Evolutionary conservation across 345 rosid species (phyloP), one percentile per base, ranked within the genome.

Genomic region (Citrus sp.): DNA sequence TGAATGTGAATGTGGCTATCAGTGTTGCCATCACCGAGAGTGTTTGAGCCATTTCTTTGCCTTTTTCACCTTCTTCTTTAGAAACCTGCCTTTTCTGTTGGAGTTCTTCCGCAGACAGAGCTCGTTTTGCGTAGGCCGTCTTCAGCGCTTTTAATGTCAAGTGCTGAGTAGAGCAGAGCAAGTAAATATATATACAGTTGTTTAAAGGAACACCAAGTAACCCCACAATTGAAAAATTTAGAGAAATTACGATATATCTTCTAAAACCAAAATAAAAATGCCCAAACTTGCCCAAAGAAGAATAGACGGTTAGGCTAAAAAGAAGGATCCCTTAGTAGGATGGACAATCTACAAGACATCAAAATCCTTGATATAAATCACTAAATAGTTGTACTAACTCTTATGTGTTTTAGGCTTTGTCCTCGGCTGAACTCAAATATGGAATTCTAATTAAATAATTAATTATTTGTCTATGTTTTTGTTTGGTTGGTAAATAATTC

Each of bases 1-100:
- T 73, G 27, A 74, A 82, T 32, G 73, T 82, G 64, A 82, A 72
- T 19, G 84, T 70, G 46, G 69, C 76, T 34, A 82, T 74, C 5
- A 78, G 28, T 10, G 84, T 70, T 28, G 81, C 56, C 64, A 82
- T 72, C n/a, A 74, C 3, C 1, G 13, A 18, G 16, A 82, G 68
- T 4, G 62, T 76, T 28, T 55, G n/a, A 25, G 78, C 80, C 82
- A 79, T 71, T 27, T 51, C 38, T 35, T 30, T 7, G 56, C 22
- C 30, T 58, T 66, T 75, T 2, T 7, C 4, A 4, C 37, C 76
- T 34, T 16, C 34, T 8, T 34, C 35, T 72, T 10, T 21, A n/a
- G 28, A 40, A 3, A 12, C 58, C 9, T 9, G 5, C 66, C 9
- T 12, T 2, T 13, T 22, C 10, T 56, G 18, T 4, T 4, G 18